Evolutionary conservation across 2,329 filamentous ascomycete genomes (phyloP), one percentile per base, ranked within the genome.

Genomic region (Rutstroemia sydowiana): DNA sequence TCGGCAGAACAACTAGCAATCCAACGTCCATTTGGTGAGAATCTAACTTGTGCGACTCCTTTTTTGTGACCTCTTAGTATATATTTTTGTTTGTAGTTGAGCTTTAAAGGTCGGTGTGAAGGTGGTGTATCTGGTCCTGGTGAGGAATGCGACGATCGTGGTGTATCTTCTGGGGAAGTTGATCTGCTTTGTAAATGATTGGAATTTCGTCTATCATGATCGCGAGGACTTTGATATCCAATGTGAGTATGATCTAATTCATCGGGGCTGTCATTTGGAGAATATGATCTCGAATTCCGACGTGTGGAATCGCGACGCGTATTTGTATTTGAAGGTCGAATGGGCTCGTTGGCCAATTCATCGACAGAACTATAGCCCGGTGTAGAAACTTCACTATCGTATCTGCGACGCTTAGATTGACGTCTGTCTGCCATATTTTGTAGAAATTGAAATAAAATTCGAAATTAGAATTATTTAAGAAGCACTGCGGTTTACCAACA

Each of bases 1-100:
- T 98, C 93, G 18, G 92, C 89, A 31, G 89, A 95, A 48, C 85
- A 87, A 57, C 87, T 93, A 18, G 93, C 93, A 59, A 98, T 88
- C 82, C 87, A 93, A 30, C 80, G 79, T 5, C 90, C 89, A 70
- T 96, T 85, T 0, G 92, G 93, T 1, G 91, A 96, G 70, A 96
- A 95, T 61, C 87, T 87, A 45, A 95, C 88, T 49, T 88, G 84
- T 2, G 91, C 87, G 1, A 97, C 81, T 20, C 88, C 84, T 55
- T 84, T 82, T 45, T 79, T 76, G 71, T 97, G 92, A 2, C 90
- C 91, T 55, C 76, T 79, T 18, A 96, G 76, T 18, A 85, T 77
- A 57, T 91, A 78, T 48, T 82, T 80, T 31, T 82, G 78, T 39
- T 73, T 77, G 71, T 66, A 68, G 21, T 65, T 65, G 13, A 67